Evolutionary conservation across 345 rosid genomes (phyloP).

Genomic region (Camelina neglecta): DNA sequence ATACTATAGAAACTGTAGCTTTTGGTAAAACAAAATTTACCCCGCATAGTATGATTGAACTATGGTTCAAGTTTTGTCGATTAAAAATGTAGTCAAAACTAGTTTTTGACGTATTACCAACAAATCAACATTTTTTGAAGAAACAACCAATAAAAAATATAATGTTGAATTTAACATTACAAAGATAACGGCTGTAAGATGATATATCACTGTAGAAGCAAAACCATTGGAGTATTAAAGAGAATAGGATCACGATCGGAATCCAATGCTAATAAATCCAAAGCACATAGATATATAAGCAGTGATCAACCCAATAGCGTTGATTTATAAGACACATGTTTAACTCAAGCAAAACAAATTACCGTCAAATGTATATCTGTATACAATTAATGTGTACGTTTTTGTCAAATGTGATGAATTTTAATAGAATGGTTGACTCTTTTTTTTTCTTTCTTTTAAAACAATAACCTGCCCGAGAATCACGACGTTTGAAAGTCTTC

Average conservation of each 20-base stretch:
- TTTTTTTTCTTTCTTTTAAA: background rate
- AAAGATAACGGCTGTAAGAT: background rate
- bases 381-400: slow-evolving; percentile 3
- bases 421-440: slow-evolving; percentile 1
- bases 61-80: no score
- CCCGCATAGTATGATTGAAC: no score
- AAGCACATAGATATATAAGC: background rate
- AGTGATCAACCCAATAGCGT: slow-evolving; percentile 4
- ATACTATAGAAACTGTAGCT: background rate
- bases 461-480: background rate
- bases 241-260: background rate
- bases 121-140: background rate
- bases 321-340: slow-evolving; percentile 13
- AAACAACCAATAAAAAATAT: background rate
- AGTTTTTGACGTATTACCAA: background rate
- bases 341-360: background rate
- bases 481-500: background rate
- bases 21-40: background rate
- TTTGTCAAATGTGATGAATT: slow-evolving; percentile 5
- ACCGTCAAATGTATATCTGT: background rate
- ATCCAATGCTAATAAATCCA: slow-evolving; percentile 24
- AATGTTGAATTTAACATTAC: background rate
- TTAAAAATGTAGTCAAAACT: background rate
- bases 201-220: background rate
- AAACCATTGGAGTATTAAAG: background rate